Conservation (phyloP, 2,329 filamentous ascomycete species). For the Botrytis aclada region DNA sequence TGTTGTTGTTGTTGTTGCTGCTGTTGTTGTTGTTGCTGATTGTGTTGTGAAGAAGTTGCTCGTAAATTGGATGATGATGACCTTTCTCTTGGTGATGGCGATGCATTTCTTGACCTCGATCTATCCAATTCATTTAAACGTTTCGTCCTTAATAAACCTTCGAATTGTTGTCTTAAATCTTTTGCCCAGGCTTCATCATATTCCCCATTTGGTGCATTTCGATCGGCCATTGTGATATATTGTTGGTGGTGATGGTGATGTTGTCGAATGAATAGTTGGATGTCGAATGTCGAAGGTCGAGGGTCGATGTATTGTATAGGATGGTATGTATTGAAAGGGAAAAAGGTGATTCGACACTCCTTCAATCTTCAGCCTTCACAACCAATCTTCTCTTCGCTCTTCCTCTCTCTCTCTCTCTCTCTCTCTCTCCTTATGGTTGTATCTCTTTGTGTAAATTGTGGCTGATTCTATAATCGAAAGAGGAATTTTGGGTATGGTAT, state of each 20-base stretch:
- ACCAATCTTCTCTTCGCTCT: neutral
- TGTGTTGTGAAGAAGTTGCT: conserved; percentile 25
- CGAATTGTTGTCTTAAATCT: conserved; percentile 79
- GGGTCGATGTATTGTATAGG: neutral
- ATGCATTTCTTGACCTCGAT: conserved; percentile 56
- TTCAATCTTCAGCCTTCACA: conserved; percentile 4
- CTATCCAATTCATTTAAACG: conserved; percentile 78
- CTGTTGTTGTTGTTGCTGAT: no score
- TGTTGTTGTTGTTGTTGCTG: conserved; percentile 12
- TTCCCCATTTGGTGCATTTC: conserved; percentile 27
- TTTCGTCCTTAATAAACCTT: conserved; percentile 80
- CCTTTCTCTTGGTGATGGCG: conserved; percentile 53
- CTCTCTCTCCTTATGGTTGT: neutral
- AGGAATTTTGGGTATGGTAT: neutral
- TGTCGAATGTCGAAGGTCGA: neutral
- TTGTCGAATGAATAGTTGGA: neutral
- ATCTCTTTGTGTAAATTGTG: neutral
- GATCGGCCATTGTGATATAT: conserved; percentile 31
- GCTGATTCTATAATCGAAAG: neutral
- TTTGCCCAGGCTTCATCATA: conserved; percentile 72
- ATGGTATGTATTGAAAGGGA: neutral
- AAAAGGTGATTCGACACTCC: neutral
- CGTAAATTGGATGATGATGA: conserved; percentile 50
- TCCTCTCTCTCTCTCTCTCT: neutral
- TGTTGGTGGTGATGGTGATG: neutral